These are phyloP conservation scores for Boletus rex-veris DNA, from an alignment of 768 basidiomycete species.

Conservation along the genomic window DNA sequence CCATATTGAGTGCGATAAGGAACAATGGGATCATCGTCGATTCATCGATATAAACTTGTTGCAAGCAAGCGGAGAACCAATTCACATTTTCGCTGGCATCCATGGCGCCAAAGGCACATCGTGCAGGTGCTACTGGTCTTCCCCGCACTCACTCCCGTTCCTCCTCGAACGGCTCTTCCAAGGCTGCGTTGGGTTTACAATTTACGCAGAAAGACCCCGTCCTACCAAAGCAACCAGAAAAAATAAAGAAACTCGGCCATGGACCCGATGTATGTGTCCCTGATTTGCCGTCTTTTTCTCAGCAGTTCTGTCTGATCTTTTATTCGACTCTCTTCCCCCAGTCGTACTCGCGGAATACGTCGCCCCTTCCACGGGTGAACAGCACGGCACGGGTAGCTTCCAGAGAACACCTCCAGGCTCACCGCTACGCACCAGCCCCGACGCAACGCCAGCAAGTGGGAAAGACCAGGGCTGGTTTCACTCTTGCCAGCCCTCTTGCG, in stretches of 20 bases:
- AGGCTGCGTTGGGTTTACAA: conserved; percentile 57
- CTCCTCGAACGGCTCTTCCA: conserved; percentile 53
- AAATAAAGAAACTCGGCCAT: conserved; percentile 45
- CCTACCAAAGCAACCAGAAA: conserved; percentile 45
- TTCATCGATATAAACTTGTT: conserved; percentile 12
- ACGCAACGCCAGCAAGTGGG: conserved; percentile 30
- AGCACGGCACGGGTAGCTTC: conserved; percentile 28
- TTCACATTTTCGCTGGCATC: conserved; percentile 14
- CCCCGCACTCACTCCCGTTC: conserved; percentile 62
- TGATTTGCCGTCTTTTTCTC: conserved; percentile 6
- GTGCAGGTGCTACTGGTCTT: conserved; percentile 42
- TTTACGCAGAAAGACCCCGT: conserved; percentile 62
- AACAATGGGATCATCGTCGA: not conserved
- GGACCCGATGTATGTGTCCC: conserved; percentile 43
- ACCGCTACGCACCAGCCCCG: conserved; percentile 26
- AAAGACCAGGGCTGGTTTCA: conserved; percentile 53
- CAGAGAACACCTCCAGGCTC: conserved; percentile 35
- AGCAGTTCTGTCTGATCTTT: conserved; percentile 12
- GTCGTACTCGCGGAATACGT: conserved; percentile 23
- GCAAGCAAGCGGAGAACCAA: conserved; percentile 30
- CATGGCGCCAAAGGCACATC: conserved; percentile 53
- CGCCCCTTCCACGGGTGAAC: conserved; percentile 26
- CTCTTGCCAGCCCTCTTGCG: conserved; percentile 48
- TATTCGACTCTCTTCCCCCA: not conserved
- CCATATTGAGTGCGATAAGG: conserved; percentile 14